Conservation (phyloP, 1,284 basidiomycete genomes). For the Sphagnurus paluster region DNA sequence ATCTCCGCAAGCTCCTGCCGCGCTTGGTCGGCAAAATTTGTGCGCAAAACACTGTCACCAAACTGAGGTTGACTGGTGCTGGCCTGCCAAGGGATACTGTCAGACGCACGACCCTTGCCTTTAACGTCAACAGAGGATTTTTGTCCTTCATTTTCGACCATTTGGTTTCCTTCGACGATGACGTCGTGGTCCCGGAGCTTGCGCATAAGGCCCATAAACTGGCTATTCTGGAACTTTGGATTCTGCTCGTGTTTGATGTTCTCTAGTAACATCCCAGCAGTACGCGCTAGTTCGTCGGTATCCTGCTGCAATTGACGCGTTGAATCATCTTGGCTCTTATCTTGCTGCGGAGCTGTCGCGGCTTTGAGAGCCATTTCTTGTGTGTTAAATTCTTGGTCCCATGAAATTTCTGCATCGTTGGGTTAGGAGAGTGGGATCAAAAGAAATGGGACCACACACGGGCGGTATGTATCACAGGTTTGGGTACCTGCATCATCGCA, state of each 20-base stretch:
- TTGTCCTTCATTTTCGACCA: slow-evolving; percentile 58
- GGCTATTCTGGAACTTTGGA: slow-evolving; percentile 87
- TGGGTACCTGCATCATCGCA: slow-evolving; percentile 5
- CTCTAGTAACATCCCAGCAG: slow-evolving; percentile 72
- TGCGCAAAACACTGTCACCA: slow-evolving; percentile 1
- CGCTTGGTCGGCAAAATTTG: slow-evolving; percentile 11
- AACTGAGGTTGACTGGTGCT: neutral
- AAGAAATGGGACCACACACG: slow-evolving; percentile 7
- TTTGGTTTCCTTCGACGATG: slow-evolving; percentile 80
- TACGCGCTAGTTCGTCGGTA: slow-evolving; percentile 71
- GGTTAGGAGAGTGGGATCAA: neutral
- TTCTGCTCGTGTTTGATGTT: slow-evolving; percentile 72
- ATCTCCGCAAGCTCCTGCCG: slow-evolving; percentile 12
- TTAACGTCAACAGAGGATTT: slow-evolving; percentile 49
- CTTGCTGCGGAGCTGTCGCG: slow-evolving; percentile 20
- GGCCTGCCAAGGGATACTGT: slow-evolving; percentile 6
- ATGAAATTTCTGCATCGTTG: slow-evolving; percentile 26
- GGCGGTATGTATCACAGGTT: slow-evolving; percentile 2
- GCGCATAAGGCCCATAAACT: slow-evolving; percentile 87
- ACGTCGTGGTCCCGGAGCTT: slow-evolving; percentile 82
- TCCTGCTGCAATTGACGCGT: slow-evolving; percentile 32
- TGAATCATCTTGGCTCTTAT: slow-evolving; percentile 25
- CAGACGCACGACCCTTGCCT: slow-evolving; percentile 61
- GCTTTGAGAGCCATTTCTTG: slow-evolving; percentile 44
- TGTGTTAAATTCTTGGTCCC: slow-evolving; percentile 65